Conservation (phyloP, 1,284 basidiomycete species). For the Xerocomus minutiporus region DNA sequence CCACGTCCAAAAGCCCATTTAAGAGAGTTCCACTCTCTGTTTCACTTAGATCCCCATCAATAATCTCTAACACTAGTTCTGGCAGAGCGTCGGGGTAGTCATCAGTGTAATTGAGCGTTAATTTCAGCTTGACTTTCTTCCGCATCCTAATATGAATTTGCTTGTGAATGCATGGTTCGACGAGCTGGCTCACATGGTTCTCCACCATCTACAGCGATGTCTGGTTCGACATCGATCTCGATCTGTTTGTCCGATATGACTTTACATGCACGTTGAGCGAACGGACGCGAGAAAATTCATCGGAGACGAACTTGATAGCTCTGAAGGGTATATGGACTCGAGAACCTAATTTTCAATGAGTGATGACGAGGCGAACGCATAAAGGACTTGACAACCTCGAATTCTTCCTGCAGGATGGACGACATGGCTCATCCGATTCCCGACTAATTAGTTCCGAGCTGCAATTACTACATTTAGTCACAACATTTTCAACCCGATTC, state of each 20-base stretch:
- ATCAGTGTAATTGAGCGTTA: conserved; percentile 68
- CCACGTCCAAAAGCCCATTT: conserved; percentile 58
- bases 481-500: conserved; percentile 9
- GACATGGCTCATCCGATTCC: conserved; percentile 44
- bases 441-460: conserved; percentile 24
- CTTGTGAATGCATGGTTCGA: conserved; percentile 9
- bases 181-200: conserved; percentile 49
- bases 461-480: conserved; percentile 19
- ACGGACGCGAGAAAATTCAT: conserved; percentile 26
- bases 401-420: conserved; percentile 73
- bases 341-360: conserved; percentile 60
- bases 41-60: conserved; percentile 68
- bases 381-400: conserved; percentile 60
- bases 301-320: conserved; percentile 77
- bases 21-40: conserved; percentile 55
- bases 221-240: conserved; percentile 85
- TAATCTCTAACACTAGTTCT: conserved; percentile 60
- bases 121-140: conserved; percentile 66
- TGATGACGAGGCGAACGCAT: conserved; percentile 1
- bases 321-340: conserved; percentile 93
- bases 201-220: conserved; percentile 61
- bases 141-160: conserved; percentile 20
- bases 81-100: conserved; percentile 78
- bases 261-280: conserved; percentile 56
- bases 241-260: conserved; percentile 82